Percentiles rank a stretch among this genome's conserved stretches.
Conservation (phyloP, 345 rosid genomes). For the Toxicodendron radicans region DNA sequence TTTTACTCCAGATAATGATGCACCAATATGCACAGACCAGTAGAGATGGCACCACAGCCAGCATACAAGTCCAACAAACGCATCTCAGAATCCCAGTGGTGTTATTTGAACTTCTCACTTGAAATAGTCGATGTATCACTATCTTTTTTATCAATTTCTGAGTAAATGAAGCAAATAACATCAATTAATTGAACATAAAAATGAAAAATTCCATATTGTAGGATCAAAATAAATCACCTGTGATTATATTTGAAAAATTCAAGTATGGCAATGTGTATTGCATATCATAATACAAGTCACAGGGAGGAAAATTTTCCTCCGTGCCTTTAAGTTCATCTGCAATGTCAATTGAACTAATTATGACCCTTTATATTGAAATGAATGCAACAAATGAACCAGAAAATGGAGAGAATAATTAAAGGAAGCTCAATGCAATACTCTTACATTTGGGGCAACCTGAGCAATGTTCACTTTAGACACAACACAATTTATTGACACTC, state of each 20-base stretch:
- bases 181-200: not conserved
- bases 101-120: constrained; percentile 35
- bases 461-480: constrained; percentile 25
- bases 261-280: constrained; percentile 31
- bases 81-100: constrained; percentile 6
- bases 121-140: constrained; percentile 32
- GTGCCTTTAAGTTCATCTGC: constrained; percentile 25
- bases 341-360: not conserved
- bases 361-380: not conserved
- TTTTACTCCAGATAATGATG: constrained; percentile 37
- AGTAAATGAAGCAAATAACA: not conserved
- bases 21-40: constrained; percentile 46
- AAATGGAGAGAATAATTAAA: not conserved
- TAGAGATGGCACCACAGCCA: constrained; percentile 55
- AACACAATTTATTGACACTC: constrained; percentile 39
- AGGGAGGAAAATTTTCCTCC: constrained; percentile 20
- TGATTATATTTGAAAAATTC: constrained; percentile 24
- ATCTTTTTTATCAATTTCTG: constrained; percentile 27
- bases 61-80: constrained; percentile 42
- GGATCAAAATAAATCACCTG: too few relatives aligned
- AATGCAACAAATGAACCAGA: not conserved
- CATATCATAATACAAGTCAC: constrained; percentile 38
- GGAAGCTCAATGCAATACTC: not conserved
- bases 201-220: too few relatives aligned
- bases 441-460: constrained; percentile 34